Percentiles rank a stretch among this genome's conserved stretches.
phyloP scores from a whole-genome alignment of 345 rosid genomes.

The Gossypium raimondii region DNA sequence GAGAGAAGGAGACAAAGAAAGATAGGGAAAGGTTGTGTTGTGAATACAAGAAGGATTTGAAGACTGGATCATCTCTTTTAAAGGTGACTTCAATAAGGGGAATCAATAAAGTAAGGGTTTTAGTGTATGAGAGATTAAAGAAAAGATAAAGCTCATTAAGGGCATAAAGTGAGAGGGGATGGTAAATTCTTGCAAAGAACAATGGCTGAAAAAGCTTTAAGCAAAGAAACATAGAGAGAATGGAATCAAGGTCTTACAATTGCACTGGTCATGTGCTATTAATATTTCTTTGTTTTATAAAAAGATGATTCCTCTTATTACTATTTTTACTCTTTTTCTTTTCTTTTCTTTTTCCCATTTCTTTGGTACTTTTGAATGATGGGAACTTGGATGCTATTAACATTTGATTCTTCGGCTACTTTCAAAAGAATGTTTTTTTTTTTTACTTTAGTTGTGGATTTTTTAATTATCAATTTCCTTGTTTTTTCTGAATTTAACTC shows the following conservation, averaged over 20 bases:
- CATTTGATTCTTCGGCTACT: conserved; percentile 6
- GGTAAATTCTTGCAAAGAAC: conserved; percentile 52
- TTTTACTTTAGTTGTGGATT: neutral
- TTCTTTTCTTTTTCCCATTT: neutral
- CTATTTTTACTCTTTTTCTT: conserved; percentile 10
- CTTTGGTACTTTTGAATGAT: neutral
- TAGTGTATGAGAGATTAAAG: neutral
- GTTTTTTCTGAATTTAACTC: neutral
- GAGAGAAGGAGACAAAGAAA: conserved; percentile 16
- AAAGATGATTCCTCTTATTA: conserved; percentile 51
- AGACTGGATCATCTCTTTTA: conserved; percentile 55
- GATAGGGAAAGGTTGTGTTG: conserved; percentile 40
- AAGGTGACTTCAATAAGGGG: conserved; percentile 45
- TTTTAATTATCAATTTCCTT: too few species aligned
- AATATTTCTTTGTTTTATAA: neutral
- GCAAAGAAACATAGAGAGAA: neutral
- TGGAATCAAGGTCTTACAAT: conserved; percentile 49
- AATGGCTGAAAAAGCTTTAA: neutral
- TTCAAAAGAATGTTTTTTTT: neutral
- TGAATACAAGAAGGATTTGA: conserved; percentile 59
- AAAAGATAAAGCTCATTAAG: conserved; percentile 30
- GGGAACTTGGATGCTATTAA: neutral
- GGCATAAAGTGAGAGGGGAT: conserved; percentile 40
- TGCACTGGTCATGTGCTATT: conserved; percentile 41
- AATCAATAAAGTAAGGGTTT: conserved; percentile 38